Percentiles rank a stretch among this genome's conserved stretches.
Evolutionary conservation across 345 rosid genomes (phyloP).

Genomic region (Eucalyptus caleyi): DNA sequence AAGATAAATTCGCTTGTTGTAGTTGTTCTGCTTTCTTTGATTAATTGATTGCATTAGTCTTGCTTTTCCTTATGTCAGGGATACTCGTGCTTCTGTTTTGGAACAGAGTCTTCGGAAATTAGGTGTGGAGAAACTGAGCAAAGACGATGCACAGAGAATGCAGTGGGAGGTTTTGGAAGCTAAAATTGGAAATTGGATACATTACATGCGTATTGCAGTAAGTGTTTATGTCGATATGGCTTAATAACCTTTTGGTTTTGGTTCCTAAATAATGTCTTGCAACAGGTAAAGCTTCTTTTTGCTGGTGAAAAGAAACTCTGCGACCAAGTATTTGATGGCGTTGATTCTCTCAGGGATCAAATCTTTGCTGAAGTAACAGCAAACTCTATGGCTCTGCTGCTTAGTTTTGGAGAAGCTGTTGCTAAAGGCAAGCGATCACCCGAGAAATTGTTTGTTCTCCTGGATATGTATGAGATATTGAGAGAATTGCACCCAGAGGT

Average conservation of each 20-base stretch:
- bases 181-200: constrained; percentile 96
- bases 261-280: neutral
- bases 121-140: constrained; percentile 91
- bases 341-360: constrained; percentile 68
- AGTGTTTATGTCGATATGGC: neutral
- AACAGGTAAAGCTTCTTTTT: constrained; percentile 84
- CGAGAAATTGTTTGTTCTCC: constrained; percentile 76
- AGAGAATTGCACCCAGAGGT: constrained; percentile 93
- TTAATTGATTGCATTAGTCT: neutral
- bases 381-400: constrained; percentile 66
- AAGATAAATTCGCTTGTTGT: neutral
- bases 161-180: constrained; percentile 98
- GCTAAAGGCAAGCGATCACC: constrained; percentile 99
- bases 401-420: constrained; percentile 93
- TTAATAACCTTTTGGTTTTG: neutral
- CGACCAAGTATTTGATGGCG: constrained; percentile 70
- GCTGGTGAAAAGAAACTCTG: constrained; percentile 87
- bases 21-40: neutral
- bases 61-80: constrained; percentile 29
- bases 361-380: constrained; percentile 84
- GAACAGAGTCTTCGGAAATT: constrained; percentile 84
- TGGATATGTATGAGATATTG: constrained; percentile 99
- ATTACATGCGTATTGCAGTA: constrained; percentile 92
- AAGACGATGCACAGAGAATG: constrained; percentile 97
- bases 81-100: constrained; percentile 73